Base-by-base conservation (phyloP, 352 stramenopile species). In the Aphanomyces stellatus region DNA sequence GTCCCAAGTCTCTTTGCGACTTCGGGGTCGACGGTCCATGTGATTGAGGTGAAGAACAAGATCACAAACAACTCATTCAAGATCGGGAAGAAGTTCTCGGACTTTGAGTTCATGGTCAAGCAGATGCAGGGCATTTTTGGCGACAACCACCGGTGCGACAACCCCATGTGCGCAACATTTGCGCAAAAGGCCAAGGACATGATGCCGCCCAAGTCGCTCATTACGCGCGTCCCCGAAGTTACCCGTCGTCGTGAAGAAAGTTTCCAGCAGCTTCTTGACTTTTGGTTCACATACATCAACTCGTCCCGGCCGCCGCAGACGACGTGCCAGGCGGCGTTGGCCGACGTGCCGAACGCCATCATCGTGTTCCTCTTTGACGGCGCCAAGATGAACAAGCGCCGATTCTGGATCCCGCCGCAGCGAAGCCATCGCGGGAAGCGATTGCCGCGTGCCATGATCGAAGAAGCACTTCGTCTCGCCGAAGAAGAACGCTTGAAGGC, bases 361-460 rank as follows among this genome's bases (percentile, higher is more conserved):
- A 66, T 66, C 33, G 59, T 66, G 13, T 66, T 66, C 33, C n/a
- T 66, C n/a, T 66, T 66, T 55, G 59, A 66, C 33, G 34, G 59
- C 30, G 59, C 59, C 46, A 66, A 66, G 46, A 66, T 66, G 59
- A 37, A 66, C 46, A 66, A 53, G 31, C 59, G 35, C 19, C 25
- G 42, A 37, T 66, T 66, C 24, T 66, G 59, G 59, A 55, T 66
- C 8, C 59, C 59, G 25, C 42, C 22, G 11, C 41, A 37, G n/a
- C 59, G 59, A 19, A 62, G 25, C 8, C 59, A 66, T 42, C 59
- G 46, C 24, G 59, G 42, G 2, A 46, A 42, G 25, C 59, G 59
- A 8, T 25, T 66, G 13, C 59, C 59, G 4, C 59, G 46, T 4
- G 59, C 27, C 3, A 19, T 66, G 25, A 22, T 66, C 19, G 41